Evolutionary conservation across 306 rosid genomes (phyloP).

Genomic region (Lagenaria siceraria): DNA sequence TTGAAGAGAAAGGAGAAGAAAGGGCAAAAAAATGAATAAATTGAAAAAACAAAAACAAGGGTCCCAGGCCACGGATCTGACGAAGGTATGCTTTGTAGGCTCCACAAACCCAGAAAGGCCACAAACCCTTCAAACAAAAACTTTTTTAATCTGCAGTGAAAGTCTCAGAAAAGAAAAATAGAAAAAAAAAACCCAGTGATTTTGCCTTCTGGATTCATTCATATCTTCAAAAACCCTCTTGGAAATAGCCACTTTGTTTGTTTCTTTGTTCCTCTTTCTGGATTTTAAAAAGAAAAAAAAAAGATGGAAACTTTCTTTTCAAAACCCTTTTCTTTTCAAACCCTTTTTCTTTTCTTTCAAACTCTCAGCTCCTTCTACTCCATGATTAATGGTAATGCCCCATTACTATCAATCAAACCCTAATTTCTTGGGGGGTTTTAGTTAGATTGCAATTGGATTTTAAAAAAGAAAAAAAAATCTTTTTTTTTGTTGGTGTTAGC

Average conservation of each 20-base stretch:
- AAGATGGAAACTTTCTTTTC: background rate
- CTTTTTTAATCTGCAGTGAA: constrained; percentile 29
- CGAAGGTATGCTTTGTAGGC: constrained; percentile 47
- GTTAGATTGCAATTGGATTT: background rate
- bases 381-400: background rate
- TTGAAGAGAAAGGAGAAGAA: constrained; percentile 14
- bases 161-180: background rate
- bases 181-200: constrained; percentile 9
- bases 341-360: too few species aligned
- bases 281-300: background rate
- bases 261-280: background rate
- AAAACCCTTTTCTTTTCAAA: background rate
- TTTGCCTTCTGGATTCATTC: constrained; percentile 22
- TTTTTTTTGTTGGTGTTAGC: background rate
- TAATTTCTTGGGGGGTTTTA: background rate
- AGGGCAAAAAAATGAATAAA: background rate
- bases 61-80: constrained; percentile 60
- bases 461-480: too few species aligned
- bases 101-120: constrained; percentile 21
- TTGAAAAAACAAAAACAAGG: constrained; percentile 11
- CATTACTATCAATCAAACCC: background rate
- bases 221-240: constrained; percentile 3
- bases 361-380: background rate
- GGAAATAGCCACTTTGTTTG: background rate
- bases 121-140: background rate